Conservation (phyloP, 2,329 filamentous ascomycete species). For the Xylaria hypoxylon region DNA sequence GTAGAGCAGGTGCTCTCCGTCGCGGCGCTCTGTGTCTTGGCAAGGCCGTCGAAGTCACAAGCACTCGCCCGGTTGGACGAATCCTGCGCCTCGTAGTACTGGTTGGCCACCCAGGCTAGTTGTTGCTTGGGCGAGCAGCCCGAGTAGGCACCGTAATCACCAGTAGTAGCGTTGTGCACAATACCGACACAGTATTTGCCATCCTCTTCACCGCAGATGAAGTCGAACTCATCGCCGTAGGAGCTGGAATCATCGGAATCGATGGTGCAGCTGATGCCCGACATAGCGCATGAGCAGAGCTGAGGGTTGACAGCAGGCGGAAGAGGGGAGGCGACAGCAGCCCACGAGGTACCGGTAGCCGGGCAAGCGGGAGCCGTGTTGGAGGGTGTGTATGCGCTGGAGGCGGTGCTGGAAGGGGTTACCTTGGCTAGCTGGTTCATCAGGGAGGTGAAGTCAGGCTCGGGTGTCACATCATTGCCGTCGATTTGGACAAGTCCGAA, state of each 20-base stretch:
- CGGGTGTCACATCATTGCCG: constrained; percentile 70
- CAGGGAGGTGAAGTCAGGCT: constrained; percentile 80
- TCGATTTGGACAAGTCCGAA: constrained; percentile 80
- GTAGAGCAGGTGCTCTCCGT: constrained; percentile 66
- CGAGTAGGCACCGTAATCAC: constrained; percentile 80
- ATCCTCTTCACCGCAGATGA: constrained; percentile 71
- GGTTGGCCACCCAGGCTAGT: constrained; percentile 78
- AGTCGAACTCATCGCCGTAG: constrained; percentile 77
- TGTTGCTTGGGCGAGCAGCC: constrained; percentile 79
- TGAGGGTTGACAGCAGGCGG: constrained; percentile 83
- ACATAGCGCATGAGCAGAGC: constrained; percentile 88
- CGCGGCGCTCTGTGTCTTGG: constrained; percentile 62
- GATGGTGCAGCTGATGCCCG: constrained; percentile 77
- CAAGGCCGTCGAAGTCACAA: constrained; percentile 79
- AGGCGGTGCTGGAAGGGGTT: constrained; percentile 73
- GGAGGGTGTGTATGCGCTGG: constrained; percentile 76
- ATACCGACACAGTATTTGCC: constrained; percentile 74
- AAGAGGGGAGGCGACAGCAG: constrained; percentile 72
- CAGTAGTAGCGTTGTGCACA: constrained; percentile 72
- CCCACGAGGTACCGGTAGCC: constrained; percentile 72
- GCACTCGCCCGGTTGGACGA: constrained; percentile 66
- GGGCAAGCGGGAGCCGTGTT: constrained; percentile 82
- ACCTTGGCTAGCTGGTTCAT: constrained; percentile 76
- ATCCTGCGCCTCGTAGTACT: constrained; percentile 69
- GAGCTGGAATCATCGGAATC: constrained; percentile 64